Evolutionary conservation across 2,329 filamentous ascomycete genomes (phyloP).

Genomic region (Colletotrichum plurivorum): DNA sequence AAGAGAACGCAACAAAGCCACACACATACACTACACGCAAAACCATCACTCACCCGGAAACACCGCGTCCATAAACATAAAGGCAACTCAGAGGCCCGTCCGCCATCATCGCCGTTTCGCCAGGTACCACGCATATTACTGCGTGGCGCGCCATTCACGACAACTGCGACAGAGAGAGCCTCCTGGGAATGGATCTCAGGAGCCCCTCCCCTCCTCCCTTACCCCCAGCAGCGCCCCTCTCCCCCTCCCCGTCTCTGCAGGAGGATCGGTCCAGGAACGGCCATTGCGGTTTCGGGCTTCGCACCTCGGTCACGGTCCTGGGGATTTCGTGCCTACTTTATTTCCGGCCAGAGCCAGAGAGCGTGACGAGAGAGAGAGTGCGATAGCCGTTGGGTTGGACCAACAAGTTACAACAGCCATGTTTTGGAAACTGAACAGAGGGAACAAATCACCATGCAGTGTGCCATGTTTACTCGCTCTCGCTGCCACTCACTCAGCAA

Average conservation of each 20-base stretch:
- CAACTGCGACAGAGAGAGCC: neutral
- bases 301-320: conserved; percentile 4
- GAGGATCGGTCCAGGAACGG: conserved; percentile 14
- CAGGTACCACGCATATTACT: no score
- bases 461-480: conserved; percentile 8
- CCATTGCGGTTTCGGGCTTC: conserved; percentile 17
- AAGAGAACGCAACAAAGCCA: no score
- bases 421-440: conserved; percentile 10
- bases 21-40: neutral
- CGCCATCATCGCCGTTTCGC: no score
- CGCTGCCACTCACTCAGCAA: no score
- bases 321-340: neutral
- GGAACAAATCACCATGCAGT: conserved; percentile 6
- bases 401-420: neutral
- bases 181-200: neutral
- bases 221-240: neutral
- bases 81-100: no score
- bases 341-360: conserved; percentile 9
- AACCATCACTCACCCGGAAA: neutral
- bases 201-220: neutral
- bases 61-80: no score
- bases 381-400: neutral
- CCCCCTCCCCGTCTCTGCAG: neutral
- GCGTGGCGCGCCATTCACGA: no score
- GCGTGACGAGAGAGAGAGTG: no score